These are phyloP conservation scores for grape (Vitis vinifera) DNA, from an alignment of 164 flowering plant genomes.

Conservation along the genomic window ASM3070453v1 NC_081806.1:2363001-2363500, in stretches of 20 bases:
- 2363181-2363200: neutral
- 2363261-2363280: too few relatives aligned
- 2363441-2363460: constrained; percentile 28
- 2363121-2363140: constrained; percentile 9
- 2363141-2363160: neutral
- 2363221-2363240: constrained; percentile 7
- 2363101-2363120: constrained; percentile 11
- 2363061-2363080: constrained; percentile 17
- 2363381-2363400: constrained; percentile 27
- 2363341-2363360: constrained; percentile 17
- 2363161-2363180: neutral
- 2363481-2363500: too few relatives aligned
- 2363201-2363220: neutral
- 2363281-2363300: constrained; percentile 1
- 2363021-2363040: constrained; percentile 1
- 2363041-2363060: constrained; percentile 1
- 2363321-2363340: constrained; percentile 5
- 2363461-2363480: constrained; percentile 31
- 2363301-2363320: constrained; percentile 9
- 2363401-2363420: constrained; percentile 54
- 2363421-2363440: constrained; percentile 46
- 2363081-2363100: constrained; percentile 15
- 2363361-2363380: constrained; percentile 11
- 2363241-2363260: neutral
- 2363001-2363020: neutral